Conservation (phyloP, 148 eudicot species). For the Salicornia ramosissima region DNA sequence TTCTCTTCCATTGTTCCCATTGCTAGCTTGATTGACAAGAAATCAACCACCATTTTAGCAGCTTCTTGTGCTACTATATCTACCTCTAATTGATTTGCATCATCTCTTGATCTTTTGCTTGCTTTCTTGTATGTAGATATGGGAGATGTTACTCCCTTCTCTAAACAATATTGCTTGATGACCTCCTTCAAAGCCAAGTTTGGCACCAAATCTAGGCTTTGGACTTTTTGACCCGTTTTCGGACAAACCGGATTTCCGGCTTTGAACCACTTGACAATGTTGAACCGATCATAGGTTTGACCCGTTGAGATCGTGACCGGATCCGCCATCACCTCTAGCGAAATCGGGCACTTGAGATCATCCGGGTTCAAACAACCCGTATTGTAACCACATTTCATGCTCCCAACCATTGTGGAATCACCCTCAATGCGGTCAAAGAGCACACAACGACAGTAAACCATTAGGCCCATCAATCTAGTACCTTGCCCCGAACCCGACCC, state of each 20-base stretch:
- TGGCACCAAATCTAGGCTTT: slow-evolving; percentile 44
- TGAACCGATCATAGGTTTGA: slow-evolving; percentile 73
- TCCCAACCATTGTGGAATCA: background rate
- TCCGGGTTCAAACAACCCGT: slow-evolving; percentile 44
- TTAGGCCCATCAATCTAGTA: slow-evolving; percentile 40
- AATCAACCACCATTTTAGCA: slow-evolving; percentile 42
- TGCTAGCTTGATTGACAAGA: slow-evolving; percentile 44
- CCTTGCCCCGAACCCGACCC: slow-evolving; percentile 28
- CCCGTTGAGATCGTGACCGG: slow-evolving; percentile 76
- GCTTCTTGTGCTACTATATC: slow-evolving; percentile 46
- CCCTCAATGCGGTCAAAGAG: slow-evolving; percentile 34
- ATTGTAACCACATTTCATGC: background rate
- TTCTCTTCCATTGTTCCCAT: slow-evolving; percentile 40
- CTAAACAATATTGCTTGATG: slow-evolving; percentile 39
- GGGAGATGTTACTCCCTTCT: slow-evolving; percentile 36
- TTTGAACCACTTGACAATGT: slow-evolving; percentile 69
- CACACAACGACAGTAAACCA: slow-evolving; percentile 55
- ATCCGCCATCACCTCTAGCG: slow-evolving; percentile 77
- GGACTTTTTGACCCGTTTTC: slow-evolving; percentile 61
- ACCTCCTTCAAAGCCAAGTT: slow-evolving; percentile 56
- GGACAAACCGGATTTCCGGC: slow-evolving; percentile 70
- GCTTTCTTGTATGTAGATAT: slow-evolving; percentile 10
- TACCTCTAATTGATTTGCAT: slow-evolving; percentile 11
- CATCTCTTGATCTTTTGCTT: slow-evolving; percentile 1
- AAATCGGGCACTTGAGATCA: slow-evolving; percentile 79